Conservation (phyloP, 2,329 filamentous ascomycete species). For the Venturia nashicola region DNA sequence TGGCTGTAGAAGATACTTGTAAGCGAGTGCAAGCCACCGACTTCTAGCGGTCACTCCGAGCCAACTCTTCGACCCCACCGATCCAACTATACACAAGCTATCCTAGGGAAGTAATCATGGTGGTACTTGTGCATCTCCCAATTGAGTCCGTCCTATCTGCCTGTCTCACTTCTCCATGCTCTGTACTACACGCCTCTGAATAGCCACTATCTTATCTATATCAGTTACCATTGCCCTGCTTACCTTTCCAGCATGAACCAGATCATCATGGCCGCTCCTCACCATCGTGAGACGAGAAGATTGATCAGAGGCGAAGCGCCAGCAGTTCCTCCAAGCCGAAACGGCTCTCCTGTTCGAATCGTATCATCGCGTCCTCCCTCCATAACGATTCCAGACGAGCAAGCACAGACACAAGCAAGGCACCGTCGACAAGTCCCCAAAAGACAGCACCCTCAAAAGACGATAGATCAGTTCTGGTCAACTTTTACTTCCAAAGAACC, state of each 20-base stretch:
- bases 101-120: not conserved
- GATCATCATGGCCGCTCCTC: not conserved
- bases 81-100: not conserved
- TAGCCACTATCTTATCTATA: not conserved
- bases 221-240: not conserved
- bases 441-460: conserved; percentile 47
- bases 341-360: not conserved
- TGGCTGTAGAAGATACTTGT: not conserved
- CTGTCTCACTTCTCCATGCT: not conserved
- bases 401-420: not conserved
- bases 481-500: conserved; percentile 57
- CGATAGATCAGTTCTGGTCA: conserved; percentile 61
- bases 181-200: not conserved
- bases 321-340: conserved; percentile 5
- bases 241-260: not conserved
- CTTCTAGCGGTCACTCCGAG: conserved; percentile 1
- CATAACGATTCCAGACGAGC: not conserved
- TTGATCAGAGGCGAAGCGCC: conserved; percentile 3
- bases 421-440: conserved; percentile 5
- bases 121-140: not conserved
- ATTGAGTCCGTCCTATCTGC: not conserved
- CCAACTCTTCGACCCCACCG: not conserved
- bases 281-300: not conserved
- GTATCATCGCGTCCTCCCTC: conserved; percentile 3
- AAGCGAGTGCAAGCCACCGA: conserved; percentile 5